A percentile compares a stretch with the other conserved stretches of the same genome.
Conservation (phyloP, 179 eudicot genomes). For the Silene vulgaris region DNA sequence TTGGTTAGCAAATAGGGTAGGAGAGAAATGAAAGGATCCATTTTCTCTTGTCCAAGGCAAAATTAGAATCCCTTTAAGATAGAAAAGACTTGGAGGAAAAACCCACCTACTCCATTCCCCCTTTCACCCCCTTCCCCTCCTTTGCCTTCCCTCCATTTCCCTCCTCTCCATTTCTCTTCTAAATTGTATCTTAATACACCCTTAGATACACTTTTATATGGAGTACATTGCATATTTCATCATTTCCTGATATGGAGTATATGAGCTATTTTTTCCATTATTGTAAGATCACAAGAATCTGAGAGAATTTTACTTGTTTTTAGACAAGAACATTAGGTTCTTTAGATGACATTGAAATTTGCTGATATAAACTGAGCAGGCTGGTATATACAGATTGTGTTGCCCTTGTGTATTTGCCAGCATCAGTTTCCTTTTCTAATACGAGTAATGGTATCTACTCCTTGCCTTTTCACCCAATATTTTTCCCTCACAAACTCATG, state of each 20-base stretch:
- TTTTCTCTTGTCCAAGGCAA: too few relatives aligned
- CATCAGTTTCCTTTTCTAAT: background rate
- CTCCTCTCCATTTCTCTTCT: too few relatives aligned
- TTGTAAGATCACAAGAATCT: background rate
- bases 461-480: background rate
- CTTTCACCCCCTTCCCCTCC: too few relatives aligned
- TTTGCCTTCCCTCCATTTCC: too few relatives aligned
- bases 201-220: background rate
- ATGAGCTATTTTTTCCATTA: background rate
- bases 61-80: too few relatives aligned
- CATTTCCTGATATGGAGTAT: background rate
- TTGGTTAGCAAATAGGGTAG: too few relatives aligned
- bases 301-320: background rate
- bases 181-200: too few relatives aligned
- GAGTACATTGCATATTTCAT: background rate
- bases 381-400: background rate
- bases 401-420: background rate
- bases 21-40: too few relatives aligned
- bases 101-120: too few relatives aligned
- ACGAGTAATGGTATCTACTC: background rate
- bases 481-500: background rate
- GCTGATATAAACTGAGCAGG: slow-evolving; percentile 5
- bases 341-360: background rate
- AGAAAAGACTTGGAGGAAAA: too few relatives aligned
- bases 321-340: background rate